Evolutionary conservation across 2,329 filamentous ascomycete species (phyloP).

Genomic region (Pestalotiopsis sp.): DNA sequence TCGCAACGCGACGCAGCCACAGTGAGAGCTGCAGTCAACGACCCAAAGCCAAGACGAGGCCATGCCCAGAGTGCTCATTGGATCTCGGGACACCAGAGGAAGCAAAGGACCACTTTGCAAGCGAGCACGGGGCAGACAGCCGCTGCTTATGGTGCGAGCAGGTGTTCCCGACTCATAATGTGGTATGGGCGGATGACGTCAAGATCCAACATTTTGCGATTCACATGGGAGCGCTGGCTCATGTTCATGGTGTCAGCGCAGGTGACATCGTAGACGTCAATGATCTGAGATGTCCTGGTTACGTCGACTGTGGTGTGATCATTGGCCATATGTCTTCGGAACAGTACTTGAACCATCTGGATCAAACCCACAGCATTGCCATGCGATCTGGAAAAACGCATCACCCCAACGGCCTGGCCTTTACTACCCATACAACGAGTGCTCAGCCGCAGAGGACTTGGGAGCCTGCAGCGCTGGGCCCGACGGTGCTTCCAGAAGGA

Average conservation of each 20-base stretch:
- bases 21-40: not conserved
- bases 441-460: not conserved
- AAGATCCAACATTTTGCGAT: slow-evolving; percentile 12
- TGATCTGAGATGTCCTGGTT: slow-evolving; percentile 6
- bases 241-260: not conserved
- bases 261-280: not conserved
- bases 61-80: slow-evolving; percentile 1
- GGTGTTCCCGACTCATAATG: not conserved
- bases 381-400: not conserved
- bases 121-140: not conserved
- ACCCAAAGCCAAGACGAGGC: not conserved
- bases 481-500: not conserved
- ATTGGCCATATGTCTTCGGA: not conserved
- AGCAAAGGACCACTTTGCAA: not conserved
- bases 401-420: not conserved
- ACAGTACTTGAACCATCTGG: slow-evolving; percentile 9
- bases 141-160: slow-evolving; percentile 13
- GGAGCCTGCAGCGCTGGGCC: not conserved
- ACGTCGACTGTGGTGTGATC: slow-evolving; percentile 5
- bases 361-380: not conserved
- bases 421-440: not conserved
- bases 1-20: not conserved
- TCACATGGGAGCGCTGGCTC: slow-evolving; percentile 13
- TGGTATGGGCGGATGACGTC: not conserved
- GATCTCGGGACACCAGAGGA: not conserved